Conservation (phyloP, 2,329 filamentous ascomycete genomes). For the Hymenoscyphus albidus region DNA sequence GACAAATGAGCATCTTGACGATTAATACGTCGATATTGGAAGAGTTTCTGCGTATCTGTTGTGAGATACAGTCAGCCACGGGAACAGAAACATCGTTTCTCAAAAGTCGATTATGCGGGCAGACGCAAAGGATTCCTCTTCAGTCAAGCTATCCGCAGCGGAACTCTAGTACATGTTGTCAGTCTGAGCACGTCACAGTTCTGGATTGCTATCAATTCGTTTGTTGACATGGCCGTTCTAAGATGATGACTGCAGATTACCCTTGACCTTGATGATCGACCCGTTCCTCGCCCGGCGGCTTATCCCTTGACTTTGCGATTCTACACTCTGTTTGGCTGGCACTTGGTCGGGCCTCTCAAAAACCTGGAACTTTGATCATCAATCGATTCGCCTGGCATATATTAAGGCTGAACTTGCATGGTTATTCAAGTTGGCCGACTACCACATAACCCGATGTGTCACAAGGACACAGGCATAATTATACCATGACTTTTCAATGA, state of each 20-base stretch:
- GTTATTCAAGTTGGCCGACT: not conserved
- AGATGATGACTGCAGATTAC: slow-evolving; percentile 20
- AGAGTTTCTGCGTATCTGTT: not conserved
- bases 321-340: not conserved
- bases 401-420: slow-evolving; percentile 18
- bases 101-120: not conserved
- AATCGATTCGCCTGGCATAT: slow-evolving; percentile 21
- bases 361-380: slow-evolving; percentile 23
- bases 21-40: not conserved
- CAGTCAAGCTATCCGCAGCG: not conserved
- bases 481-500: slow-evolving; percentile 1
- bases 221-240: slow-evolving; percentile 13
- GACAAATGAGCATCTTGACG: not conserved
- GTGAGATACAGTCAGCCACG: slow-evolving; percentile 28
- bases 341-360: slow-evolving; percentile 10
- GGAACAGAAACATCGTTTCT: not conserved
- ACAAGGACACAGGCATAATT: slow-evolving; percentile 3
- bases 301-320: slow-evolving; percentile 8
- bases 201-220: slow-evolving; percentile 3
- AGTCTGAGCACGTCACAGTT: slow-evolving; percentile 20
- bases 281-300: slow-evolving; percentile 20
- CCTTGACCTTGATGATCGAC: slow-evolving; percentile 23
- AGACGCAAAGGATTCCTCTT: not conserved
- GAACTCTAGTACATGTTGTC: slow-evolving; percentile 2
- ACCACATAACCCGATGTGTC: slow-evolving; percentile 4